These are phyloP conservation scores for Bruguiera sexangula DNA, from an alignment of 345 rosid genomes.

Conservation along the genomic window DNA sequence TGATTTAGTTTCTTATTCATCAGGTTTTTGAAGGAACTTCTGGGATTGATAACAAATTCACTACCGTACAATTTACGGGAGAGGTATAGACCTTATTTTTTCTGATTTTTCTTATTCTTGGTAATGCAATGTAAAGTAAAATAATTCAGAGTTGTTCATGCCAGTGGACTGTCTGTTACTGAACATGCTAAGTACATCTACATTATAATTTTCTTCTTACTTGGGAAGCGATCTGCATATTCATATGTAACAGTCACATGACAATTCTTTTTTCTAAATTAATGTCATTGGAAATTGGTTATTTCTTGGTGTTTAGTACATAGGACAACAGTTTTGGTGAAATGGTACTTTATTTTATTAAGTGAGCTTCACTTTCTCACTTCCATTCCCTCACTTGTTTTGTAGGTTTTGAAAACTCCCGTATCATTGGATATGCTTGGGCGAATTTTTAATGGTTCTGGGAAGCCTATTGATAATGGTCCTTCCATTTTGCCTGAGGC, in stretches of 20 bases:
- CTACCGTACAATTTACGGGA: conserved; percentile 92
- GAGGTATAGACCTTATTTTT: conserved; percentile 48
- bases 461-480: conserved; percentile 94
- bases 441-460: conserved; percentile 93
- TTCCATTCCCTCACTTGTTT: conserved; percentile 6
- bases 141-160: neutral
- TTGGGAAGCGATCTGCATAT: neutral
- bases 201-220: neutral
- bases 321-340: no score
- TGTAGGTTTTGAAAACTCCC: conserved; percentile 83
- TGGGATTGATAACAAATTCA: conserved; percentile 88
- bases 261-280: no score
- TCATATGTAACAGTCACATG: neutral
- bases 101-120: neutral
- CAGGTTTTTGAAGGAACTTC: conserved; percentile 97
- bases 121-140: neutral
- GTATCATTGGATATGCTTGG: conserved; percentile 97
- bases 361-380: neutral
- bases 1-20: conserved; percentile 11
- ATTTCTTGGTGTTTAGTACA: no score
- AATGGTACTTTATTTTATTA: neutral
- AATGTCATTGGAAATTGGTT: no score
- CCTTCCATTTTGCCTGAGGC: conserved; percentile 94
- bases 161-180: neutral
- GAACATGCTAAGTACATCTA: neutral